These are phyloP conservation scores for Erysimum cheiri DNA, from an alignment of 441 rosid species.

Conservation along the genomic window DNA sequence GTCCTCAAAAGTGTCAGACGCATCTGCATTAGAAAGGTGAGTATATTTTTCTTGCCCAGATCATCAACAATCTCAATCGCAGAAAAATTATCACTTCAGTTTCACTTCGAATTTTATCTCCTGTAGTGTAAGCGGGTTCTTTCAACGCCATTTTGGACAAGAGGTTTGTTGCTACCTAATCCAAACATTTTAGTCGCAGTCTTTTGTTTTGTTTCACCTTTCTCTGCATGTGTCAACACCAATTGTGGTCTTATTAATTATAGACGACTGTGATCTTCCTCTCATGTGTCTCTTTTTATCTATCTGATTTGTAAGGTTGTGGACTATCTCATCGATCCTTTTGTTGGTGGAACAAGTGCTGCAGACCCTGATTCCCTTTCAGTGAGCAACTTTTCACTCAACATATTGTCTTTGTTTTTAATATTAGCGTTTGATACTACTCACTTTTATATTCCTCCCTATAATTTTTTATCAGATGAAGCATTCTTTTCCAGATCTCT, in stretches of 20 bases:
- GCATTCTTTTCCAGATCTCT: slow-evolving; percentile 90
- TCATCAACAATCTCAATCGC: slow-evolving; percentile 12
- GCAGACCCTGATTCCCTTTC: slow-evolving; percentile 91
- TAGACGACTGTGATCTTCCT: slow-evolving; percentile 25
- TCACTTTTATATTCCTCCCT: not conserved
- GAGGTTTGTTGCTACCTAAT: slow-evolving; percentile 63
- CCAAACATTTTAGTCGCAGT: slow-evolving; percentile 11
- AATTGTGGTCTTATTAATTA: slow-evolving; percentile 17
- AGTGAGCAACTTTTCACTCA: slow-evolving; percentile 61
- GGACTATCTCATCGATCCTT: slow-evolving; percentile 93
- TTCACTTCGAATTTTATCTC: slow-evolving; percentile 38
- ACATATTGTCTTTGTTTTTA: not conserved
- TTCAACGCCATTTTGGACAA: slow-evolving; percentile 90
- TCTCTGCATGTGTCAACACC: slow-evolving; percentile 30
- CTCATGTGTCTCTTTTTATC: slow-evolving; percentile 27
- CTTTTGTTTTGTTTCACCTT: slow-evolving; percentile 18
- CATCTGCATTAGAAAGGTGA: slow-evolving; percentile 68
- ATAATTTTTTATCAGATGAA: slow-evolving; percentile 39
- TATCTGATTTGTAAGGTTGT: slow-evolving; percentile 68
- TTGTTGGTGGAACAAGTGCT: slow-evolving; percentile 94
- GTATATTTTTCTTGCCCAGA: not conserved
- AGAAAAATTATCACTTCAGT: slow-evolving; percentile 19
- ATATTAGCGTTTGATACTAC: not conserved
- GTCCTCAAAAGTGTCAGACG: slow-evolving; percentile 52
- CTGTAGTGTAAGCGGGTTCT: slow-evolving; percentile 87